phyloP scores from a whole-genome alignment of 1,139 yeast genomes.

The Nematodospora anomalae region DNA sequence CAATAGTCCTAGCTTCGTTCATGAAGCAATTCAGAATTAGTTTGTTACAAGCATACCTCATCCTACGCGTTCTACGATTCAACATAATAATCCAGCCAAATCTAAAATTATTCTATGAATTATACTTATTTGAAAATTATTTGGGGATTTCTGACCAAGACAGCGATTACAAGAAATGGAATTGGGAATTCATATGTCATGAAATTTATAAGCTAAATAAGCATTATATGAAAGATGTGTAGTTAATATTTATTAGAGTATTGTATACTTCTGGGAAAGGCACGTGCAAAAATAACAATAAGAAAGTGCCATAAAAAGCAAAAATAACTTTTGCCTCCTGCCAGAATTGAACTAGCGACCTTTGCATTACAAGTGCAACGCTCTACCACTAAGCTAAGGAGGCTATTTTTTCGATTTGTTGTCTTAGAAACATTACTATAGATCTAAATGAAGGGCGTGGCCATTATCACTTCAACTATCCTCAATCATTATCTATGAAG shows the following conservation, averaged over 20 bases:
- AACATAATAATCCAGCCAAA: slow-evolving; percentile 92
- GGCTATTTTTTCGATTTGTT: slow-evolving; percentile 53
- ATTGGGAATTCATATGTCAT: slow-evolving; percentile 38
- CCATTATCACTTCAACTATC: too few species aligned
- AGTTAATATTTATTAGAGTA: neutral
- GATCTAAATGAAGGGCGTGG: too few species aligned
- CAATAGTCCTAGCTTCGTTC: slow-evolving; percentile 86
- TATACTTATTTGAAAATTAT: slow-evolving; percentile 73
- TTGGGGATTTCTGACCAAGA: slow-evolving; percentile 21
- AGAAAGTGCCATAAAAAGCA: slow-evolving; percentile 2
- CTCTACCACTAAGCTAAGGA: slow-evolving; percentile 93
- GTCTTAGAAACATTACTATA: too few species aligned
- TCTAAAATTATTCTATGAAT: slow-evolving; percentile 79
- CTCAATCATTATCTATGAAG: too few species aligned
- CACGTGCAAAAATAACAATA: too few species aligned
- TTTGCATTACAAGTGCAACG: slow-evolving; percentile 95
- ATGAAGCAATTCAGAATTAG: slow-evolving; percentile 71
- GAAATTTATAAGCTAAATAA: slow-evolving; percentile 37
- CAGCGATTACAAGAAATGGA: slow-evolving; percentile 16
- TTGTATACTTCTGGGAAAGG: too few species aligned
- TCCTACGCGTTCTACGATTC: slow-evolving; percentile 78
- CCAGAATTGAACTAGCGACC: slow-evolving; percentile 96
- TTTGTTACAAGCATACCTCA: slow-evolving; percentile 72
- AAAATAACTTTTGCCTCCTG: slow-evolving; percentile 61
- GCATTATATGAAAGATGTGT: slow-evolving; percentile 20